Evolutionary conservation across 306 rosid species (phyloP).

Genomic region (Quercus rubra): DNA sequence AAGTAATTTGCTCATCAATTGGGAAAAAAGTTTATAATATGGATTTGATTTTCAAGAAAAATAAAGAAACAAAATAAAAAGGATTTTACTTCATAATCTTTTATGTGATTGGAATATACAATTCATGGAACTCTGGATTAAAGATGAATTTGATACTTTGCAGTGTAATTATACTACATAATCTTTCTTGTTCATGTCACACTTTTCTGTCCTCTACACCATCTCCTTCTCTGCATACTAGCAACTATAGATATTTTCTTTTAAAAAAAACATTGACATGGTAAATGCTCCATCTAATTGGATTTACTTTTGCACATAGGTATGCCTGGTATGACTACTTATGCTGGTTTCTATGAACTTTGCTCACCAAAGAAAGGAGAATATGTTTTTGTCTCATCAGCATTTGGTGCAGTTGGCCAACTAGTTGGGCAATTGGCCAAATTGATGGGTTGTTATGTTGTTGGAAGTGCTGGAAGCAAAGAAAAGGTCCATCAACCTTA

Average conservation of each 20-base stretch:
- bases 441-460: slow-evolving; percentile 60
- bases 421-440: slow-evolving; percentile 55
- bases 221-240: too few relatives aligned
- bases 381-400: slow-evolving; percentile 49
- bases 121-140: too few relatives aligned
- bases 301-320: slow-evolving; percentile 5
- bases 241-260: background rate
- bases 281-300: background rate
- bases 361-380: slow-evolving; percentile 54
- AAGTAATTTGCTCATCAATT: background rate
- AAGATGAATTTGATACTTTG: too few relatives aligned
- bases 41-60: background rate
- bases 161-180: too few relatives aligned
- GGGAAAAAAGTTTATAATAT: background rate
- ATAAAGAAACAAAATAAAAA: background rate
- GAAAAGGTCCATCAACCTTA: slow-evolving; percentile 31
- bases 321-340: slow-evolving; percentile 60
- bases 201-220: too few relatives aligned
- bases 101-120: background rate
- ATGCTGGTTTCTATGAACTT: slow-evolving; percentile 44
- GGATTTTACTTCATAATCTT: background rate
- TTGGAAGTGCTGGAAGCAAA: slow-evolving; percentile 58
- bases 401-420: slow-evolving; percentile 57
- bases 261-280: background rate
- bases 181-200: too few relatives aligned